Base-by-base conservation (phyloP, 495 filamentous ascomycete species). In the Amorphotheca resinae region DNA sequence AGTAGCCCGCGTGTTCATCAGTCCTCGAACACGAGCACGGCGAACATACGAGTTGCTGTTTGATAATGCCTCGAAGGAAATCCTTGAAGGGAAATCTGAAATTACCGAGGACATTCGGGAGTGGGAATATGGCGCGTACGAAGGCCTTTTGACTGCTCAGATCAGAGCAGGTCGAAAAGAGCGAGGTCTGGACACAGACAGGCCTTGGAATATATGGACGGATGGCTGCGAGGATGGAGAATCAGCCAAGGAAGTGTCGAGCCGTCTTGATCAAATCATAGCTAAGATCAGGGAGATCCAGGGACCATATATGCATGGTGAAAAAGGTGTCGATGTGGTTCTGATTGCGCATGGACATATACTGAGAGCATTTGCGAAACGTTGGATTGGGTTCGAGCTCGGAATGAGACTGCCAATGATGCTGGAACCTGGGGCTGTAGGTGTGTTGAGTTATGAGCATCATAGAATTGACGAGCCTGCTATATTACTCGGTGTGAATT, bases 41-140 rank as follows among this genome's bases (percentile, higher is more conserved):
- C 69, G 72, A 21, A 88, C 83, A 4, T 74, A 82, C 51, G 73
- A 83, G 50, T 68, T 87, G 8, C 76, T 88, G 68, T 34, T 87
- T 70, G 79, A 66, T 45, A 2, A 55, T 59, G 46, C 56, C 12
- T 34, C 53, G 4, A 53, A 62, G 2, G 57, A 59, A 22, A 18
- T 54, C 0, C 26, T 58, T 1, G 60, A 71, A 34, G 72, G 71
- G 0, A 55, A 59, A n/a, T 66, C 79, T 0, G 55, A 70, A 40
- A 59, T 80, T 23, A 78, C 75, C 0, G 70, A 80, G 38, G 69
- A 74, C 26, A 68, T 87, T 11, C 66, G 74, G 16, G 83, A 88
- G 55, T 88, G 83, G 83, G 78, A 84, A 57, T 88, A 88, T 57
- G 83, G 83, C 3, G 61, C 70, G 25, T 87, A 87, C 58, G 83